Base-by-base conservation (phyloP, 1,139 yeast species). In the Suhomyces choctaworum region DNA sequence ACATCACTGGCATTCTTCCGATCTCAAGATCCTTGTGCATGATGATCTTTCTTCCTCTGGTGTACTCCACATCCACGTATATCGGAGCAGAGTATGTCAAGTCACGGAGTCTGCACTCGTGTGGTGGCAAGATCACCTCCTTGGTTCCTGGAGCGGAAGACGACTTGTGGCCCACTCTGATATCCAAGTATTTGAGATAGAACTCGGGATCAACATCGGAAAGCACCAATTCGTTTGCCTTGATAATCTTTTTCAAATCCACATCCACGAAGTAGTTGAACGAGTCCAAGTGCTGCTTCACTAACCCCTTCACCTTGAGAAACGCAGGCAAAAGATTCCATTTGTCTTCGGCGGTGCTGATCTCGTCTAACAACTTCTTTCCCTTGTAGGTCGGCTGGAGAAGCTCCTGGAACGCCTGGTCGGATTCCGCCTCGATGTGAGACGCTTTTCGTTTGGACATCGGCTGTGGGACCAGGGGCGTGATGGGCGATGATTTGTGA, bases 1-100 rank as follows among this genome's bases (percentile, higher is more conserved):
- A 72, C 99, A 92, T 92, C 51, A 92, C 82, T 9, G 99, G 99
- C 97, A 92, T 92, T 53, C 96, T 77, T 25, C 98, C 99, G 41
- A 92, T 90, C 56, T 89, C 97, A 45, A 94, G 76, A 55, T 89
- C 95, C 53, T 85, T 77, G 51, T 89, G 92, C 68, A 87, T 79
- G 46, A 90, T 87, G 56, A 92, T 87, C 59, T 88, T 89, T 47
- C 92, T 74, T 13, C 97, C 98, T 55, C 97, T 73, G 1, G 97
- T 92, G 56, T 92, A 92, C 56, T 94, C 98, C 20, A 92, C 96
- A 62, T 92, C 98, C 34, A 94, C 98, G 51, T 83, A 87, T 26
- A 92, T 88, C 1, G 97, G 97, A 0, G 98, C 97, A 26, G 96
- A 85, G 52, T 92, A 92, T 0, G 97, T 88, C 67, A 92, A 73